Evolutionary conservation across 192 early-diverging fungal species (phyloP).

Genomic region (Coemansia sp.): DNA sequence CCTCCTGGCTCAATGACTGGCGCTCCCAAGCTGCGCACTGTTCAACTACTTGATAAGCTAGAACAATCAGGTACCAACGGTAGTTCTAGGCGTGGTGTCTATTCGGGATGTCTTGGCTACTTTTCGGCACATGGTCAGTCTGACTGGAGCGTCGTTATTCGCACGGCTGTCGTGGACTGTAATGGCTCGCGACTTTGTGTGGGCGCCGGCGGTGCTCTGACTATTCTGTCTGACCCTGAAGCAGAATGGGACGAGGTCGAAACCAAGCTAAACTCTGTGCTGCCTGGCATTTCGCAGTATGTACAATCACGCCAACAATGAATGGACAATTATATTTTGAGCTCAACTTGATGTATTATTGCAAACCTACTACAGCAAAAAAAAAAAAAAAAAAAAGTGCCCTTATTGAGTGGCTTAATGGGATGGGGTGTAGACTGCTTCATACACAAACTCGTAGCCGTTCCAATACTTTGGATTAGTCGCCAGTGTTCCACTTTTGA

Average conservation of each 20-base stretch:
- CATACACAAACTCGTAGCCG: no score
- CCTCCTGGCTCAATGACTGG: constrained; percentile 98
- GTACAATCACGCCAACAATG: not conserved
- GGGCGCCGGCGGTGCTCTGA: constrained; percentile 92
- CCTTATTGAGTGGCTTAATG: not conserved
- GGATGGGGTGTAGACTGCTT: no score
- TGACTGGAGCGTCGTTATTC: constrained; percentile 86
- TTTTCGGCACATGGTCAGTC: constrained; percentile 61
- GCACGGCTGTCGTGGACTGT: constrained; percentile 69
- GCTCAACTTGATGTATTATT: not conserved
- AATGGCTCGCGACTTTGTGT: constrained; percentile 54
- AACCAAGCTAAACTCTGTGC: constrained; percentile 57
- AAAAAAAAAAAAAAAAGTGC: no score
- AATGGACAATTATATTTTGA: not conserved
- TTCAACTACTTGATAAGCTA: constrained; percentile 71
- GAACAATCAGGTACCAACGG: constrained; percentile 51
- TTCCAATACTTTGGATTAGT: no score
- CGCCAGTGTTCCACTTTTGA: no score
- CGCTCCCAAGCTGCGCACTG: constrained; percentile 85
- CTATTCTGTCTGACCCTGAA: constrained; percentile 76
- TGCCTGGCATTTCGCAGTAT: constrained; percentile 7
- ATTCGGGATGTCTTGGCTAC: constrained; percentile 89
- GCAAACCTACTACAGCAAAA: not conserved
- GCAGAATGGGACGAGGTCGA: constrained; percentile 85
- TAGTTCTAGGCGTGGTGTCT: constrained; percentile 71